Base-by-base conservation (phyloP, 257 asterid genomes). In the Paraleonurus japonicus region DNA sequence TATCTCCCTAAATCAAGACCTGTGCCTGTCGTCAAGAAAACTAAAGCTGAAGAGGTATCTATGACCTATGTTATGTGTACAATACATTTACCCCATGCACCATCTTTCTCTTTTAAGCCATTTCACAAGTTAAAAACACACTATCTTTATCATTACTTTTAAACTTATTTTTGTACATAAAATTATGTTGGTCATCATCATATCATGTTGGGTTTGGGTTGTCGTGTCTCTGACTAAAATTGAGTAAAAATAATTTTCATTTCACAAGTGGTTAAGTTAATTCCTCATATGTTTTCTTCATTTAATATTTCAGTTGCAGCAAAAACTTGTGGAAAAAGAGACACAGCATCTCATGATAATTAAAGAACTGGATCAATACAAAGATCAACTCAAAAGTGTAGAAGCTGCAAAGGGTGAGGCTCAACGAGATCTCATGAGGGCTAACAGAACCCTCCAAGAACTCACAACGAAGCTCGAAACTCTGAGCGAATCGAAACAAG, bases 281-380 rank as follows among this genome's bases (percentile, higher is more conserved):
- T 39, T 12, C 33, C 5, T 1, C 1, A 7, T 41, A 30, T 3
- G 1, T 32, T 32, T 32, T 32, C 48, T 43, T 22, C 2, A 32
- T 39, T 79, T 16, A 16, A 74, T 13, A 13, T 43, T 43, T 37
- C 23, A 1, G 59, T 15, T 58, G 73, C 76, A 78, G 82, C 85
- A 89, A 93, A 85, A 87, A 68, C 92, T 88, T 67, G 79, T 95
- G 12, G 97, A 92, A 81, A 95, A 85, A 82, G 99, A 95, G 77
- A 83, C 96, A 0, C 92, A 85, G 23, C 93, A 86, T 76, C 97
- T 88, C 69, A 78, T 94, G 88, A 81, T 87, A 45, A 54, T 87
- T 2, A 85, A 81, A 74, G 90, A 89, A 73, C 80, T 92, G 0
- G 96, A 92, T 3, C 73, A 82, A 79, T 81, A 84, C 78, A 88